Conservation (phyloP, 257 asterid species). For the Cynanchum wilfordii region DNA sequence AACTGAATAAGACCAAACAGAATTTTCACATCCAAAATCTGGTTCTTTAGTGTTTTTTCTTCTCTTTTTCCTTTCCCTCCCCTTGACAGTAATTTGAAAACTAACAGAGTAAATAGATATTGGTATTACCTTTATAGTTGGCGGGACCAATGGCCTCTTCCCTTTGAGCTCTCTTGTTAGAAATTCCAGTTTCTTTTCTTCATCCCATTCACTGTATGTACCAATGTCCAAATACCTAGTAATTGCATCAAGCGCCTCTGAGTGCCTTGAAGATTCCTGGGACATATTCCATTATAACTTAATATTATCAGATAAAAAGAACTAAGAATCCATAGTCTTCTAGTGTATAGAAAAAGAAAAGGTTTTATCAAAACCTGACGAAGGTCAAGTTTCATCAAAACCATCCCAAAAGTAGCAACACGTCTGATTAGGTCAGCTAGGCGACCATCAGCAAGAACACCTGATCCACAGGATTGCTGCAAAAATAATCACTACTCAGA, state of each 20-base stretch:
- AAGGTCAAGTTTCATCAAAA: conserved; percentile 91
- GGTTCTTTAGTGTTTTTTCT: neutral
- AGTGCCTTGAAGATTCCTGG: conserved; percentile 92
- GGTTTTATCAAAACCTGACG: conserved; percentile 89
- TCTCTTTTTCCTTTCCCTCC: neutral
- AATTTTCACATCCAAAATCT: neutral
- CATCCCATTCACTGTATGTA: conserved; percentile 92
- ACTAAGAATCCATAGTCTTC: neutral
- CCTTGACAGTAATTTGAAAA: neutral
- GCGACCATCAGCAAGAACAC: conserved; percentile 87
- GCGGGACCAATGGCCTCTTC: conserved; percentile 90
- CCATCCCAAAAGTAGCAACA: conserved; percentile 88
- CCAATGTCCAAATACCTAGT: conserved; percentile 87
- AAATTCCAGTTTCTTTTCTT: conserved; percentile 76
- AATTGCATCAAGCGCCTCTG: conserved; percentile 90
- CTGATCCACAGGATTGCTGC: conserved; percentile 91
- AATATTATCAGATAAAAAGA: neutral
- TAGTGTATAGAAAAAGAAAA: neutral
- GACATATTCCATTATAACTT: neutral
- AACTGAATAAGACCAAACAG: neutral
- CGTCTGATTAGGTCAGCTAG: conserved; percentile 89
- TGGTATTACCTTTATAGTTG: conserved; percentile 59
- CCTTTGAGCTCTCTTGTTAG: conserved; percentile 86
- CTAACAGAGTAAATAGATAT: neutral
- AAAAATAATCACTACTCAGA: conserved; percentile 14